phyloP scores from a whole-genome alignment of 768 basidiomycete species.

The Kwoniella dendrophila region DNA sequence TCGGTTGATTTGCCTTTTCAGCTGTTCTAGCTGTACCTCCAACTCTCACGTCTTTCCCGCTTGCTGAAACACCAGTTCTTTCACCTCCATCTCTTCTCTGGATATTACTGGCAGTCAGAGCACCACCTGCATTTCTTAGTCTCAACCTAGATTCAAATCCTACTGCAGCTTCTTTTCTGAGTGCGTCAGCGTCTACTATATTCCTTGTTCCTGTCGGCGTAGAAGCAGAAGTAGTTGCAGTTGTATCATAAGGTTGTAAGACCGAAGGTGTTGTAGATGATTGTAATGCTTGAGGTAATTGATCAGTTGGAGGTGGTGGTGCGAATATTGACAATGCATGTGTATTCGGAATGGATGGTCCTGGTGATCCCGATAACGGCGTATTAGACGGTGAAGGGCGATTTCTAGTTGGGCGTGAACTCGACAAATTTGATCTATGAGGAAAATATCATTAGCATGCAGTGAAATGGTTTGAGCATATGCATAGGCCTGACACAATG shows the following conservation, averaged over 20 bases:
- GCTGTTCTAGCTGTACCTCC: conserved; percentile 30
- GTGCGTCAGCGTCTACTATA: conserved; percentile 26
- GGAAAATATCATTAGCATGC: not conserved
- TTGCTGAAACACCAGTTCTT: conserved; percentile 40
- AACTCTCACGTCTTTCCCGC: conserved; percentile 46
- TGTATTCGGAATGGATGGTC: conserved; percentile 3
- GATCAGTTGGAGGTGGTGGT: conserved; percentile 20
- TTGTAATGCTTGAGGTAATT: conserved; percentile 31
- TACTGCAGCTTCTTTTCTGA: conserved; percentile 41
- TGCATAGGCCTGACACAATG: not conserved
- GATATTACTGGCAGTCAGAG: too few species aligned
- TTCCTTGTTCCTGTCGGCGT: not conserved
- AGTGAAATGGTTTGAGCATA: not conserved
- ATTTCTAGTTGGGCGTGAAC: conserved; percentile 3
- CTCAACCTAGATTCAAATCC: conserved; percentile 37
- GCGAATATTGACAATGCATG: conserved; percentile 32
- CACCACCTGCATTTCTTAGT: conserved; percentile 3
- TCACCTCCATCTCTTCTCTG: conserved; percentile 27
- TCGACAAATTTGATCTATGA: conserved; percentile 4
- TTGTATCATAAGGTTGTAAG: too few species aligned
- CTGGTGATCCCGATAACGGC: conserved; percentile 13
- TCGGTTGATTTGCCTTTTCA: conserved; percentile 15
- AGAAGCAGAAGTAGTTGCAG: too few species aligned
- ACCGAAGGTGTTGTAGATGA: conserved; percentile 7
- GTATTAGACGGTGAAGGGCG: conserved; percentile 18